phyloP scores from a whole-genome alignment of 2,329 filamentous ascomycete genomes.

The Harringtonia aguacate region DNA sequence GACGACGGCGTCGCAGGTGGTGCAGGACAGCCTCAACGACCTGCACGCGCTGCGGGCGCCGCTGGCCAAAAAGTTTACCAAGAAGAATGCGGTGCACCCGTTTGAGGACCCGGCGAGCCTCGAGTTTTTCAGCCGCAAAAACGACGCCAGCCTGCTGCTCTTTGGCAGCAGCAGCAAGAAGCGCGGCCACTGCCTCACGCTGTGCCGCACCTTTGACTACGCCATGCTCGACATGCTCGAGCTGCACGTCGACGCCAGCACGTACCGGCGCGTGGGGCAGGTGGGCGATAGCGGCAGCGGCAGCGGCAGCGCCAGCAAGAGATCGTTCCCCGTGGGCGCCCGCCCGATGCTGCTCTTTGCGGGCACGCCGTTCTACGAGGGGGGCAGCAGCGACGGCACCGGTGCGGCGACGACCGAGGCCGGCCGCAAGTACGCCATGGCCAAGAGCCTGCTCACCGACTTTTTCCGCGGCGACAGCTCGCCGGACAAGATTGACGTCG shows the following conservation, averaged over 20 bases:
- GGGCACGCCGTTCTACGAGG: conserved; percentile 50
- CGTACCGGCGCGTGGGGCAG: conserved; percentile 57
- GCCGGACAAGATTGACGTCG: conserved; percentile 78
- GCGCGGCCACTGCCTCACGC: conserved; percentile 79
- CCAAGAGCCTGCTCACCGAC: conserved; percentile 81
- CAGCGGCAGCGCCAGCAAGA: conserved; percentile 1
- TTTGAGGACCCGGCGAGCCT: conserved; percentile 59
- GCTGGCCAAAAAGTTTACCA: conserved; percentile 80
- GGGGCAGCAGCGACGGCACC: conserved; percentile 66
- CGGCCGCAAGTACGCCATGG: conserved; percentile 53
- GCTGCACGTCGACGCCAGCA: conserved; percentile 67
- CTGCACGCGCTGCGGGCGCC: conserved; percentile 78
- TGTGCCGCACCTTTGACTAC: conserved; percentile 73
- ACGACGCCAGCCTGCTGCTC: conserved; percentile 64
- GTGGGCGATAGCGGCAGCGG: conserved; percentile 44
- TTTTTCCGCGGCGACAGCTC: conserved; percentile 76
- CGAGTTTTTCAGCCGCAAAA: conserved; percentile 91
- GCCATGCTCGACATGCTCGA: conserved; percentile 94
- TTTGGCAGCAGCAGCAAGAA: conserved; percentile 88
- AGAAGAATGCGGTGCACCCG: conserved; percentile 83
- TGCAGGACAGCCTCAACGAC: conserved; percentile 76
- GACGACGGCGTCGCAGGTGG: conserved; percentile 70
- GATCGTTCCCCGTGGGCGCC: conserved; percentile 65
- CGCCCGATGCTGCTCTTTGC: conserved; percentile 82
- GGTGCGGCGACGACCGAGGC: conserved; percentile 26